Conservation (phyloP, 495 filamentous ascomycete species). For the Lasiosphaeria miniovina region DNA sequence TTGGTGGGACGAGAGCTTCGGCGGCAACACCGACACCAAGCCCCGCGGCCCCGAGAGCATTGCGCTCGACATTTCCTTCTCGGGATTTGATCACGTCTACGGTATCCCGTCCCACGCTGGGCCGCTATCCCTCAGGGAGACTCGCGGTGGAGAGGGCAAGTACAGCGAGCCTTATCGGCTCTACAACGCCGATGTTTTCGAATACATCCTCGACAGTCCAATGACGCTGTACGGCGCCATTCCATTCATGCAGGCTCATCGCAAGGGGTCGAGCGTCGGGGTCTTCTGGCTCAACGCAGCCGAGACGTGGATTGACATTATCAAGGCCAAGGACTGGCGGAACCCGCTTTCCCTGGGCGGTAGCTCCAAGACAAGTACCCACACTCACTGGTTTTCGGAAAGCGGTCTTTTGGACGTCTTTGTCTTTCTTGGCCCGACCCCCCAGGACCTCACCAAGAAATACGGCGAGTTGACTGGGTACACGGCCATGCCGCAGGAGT, state of each 20-base stretch:
- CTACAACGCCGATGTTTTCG: conserved; percentile 96
- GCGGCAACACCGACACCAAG: conserved; percentile 89
- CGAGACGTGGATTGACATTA: conserved; percentile 95
- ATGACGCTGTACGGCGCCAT: conserved; percentile 99
- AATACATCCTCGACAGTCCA: conserved; percentile 92
- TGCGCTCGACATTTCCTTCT: conserved; percentile 85
- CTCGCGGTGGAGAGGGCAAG: conserved; percentile 79
- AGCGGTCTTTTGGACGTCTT: conserved; percentile 86
- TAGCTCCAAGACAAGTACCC: conserved; percentile 65
- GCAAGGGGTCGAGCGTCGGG: conserved; percentile 87
- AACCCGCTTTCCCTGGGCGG: conserved; percentile 77
- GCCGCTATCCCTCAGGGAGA: conserved; percentile 81
- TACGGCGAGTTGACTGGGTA: conserved; percentile 95
- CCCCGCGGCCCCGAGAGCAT: conserved; percentile 86
- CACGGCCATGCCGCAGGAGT: conserved; percentile 84
- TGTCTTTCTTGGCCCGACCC: conserved; percentile 84
- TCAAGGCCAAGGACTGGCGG: conserved; percentile 68
- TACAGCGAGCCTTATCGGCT: conserved; percentile 91
- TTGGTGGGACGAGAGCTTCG: conserved; percentile 97
- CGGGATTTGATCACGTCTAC: conserved; percentile 87
- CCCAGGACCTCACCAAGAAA: conserved; percentile 71
- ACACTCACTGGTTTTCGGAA: conserved; percentile 97
- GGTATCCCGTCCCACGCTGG: conserved; percentile 95
- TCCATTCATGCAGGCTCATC: conserved; percentile 95
- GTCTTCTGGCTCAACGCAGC: conserved; percentile 99